Evolutionary conservation across 2,329 filamentous ascomycete species (phyloP).

Genomic region (Beauveria bassiana): DNA sequence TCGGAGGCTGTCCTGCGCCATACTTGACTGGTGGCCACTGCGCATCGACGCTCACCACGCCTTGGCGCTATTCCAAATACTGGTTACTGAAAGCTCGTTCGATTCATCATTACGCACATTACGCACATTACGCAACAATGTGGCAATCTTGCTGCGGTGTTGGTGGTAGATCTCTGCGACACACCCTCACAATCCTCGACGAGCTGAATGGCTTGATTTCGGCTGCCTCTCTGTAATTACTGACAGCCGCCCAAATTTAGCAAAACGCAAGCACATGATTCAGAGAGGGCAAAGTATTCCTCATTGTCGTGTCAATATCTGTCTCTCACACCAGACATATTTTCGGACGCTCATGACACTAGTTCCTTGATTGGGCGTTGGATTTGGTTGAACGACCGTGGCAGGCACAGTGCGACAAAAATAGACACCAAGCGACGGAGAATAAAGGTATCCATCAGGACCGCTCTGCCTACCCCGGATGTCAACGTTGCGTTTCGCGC

Average conservation of each 20-base stretch:
- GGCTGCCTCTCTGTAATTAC: background rate
- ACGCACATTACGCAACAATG: background rate
- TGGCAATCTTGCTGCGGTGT: background rate
- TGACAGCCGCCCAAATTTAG: background rate
- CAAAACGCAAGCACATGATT: background rate
- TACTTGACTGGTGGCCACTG: background rate
- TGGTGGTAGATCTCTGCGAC: background rate
- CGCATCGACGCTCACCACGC: background rate
- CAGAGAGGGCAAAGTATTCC: background rate
- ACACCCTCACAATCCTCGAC: background rate
- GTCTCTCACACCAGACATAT: background rate
- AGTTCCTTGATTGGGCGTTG: background rate
- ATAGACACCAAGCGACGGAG: background rate
- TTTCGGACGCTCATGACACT: background rate
- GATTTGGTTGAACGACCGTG: background rate
- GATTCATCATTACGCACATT: background rate
- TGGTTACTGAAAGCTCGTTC: background rate
- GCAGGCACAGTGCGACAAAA: background rate
- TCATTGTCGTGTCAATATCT: background rate
- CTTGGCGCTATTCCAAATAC: slow-evolving; percentile 5
- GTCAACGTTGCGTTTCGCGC: background rate
- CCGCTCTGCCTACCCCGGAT: background rate
- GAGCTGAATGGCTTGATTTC: slow-evolving; percentile 8
- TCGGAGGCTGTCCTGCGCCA: background rate
- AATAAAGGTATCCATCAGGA: background rate